Conservation (phyloP, 2,329 filamentous ascomycete genomes). For the Botrytis medusae region DNA sequence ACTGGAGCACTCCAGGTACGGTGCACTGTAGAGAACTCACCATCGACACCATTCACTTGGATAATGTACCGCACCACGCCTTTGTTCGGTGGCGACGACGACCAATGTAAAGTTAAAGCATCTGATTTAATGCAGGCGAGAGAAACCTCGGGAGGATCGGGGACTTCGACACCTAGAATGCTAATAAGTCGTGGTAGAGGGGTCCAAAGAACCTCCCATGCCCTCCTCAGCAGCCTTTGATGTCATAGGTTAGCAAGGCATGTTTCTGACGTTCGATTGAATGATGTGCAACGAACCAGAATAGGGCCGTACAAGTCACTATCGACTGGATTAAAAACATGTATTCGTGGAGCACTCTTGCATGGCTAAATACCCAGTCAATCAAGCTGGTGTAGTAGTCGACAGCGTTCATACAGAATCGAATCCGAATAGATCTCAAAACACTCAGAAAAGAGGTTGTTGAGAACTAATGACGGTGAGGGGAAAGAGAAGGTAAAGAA, state of each 20-base stretch:
- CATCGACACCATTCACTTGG: slow-evolving; percentile 89
- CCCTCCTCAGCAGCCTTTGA: slow-evolving; percentile 76
- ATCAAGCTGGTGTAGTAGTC: slow-evolving; percentile 37
- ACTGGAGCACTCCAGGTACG: neutral
- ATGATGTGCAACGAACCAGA: slow-evolving; percentile 33
- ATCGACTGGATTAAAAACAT: slow-evolving; percentile 40
- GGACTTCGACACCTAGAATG: slow-evolving; percentile 91
- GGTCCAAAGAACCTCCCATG: slow-evolving; percentile 85
- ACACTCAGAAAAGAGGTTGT: slow-evolving; percentile 22
- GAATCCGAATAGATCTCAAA: slow-evolving; percentile 22
- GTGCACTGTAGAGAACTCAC: slow-evolving; percentile 49
- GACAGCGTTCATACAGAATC: slow-evolving; percentile 40
- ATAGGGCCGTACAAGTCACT: slow-evolving; percentile 38
- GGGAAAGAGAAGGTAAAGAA: no score
- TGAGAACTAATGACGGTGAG: slow-evolving; percentile 2
- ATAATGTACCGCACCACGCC: slow-evolving; percentile 80
- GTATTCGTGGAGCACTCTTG: slow-evolving; percentile 33
- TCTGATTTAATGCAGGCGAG: slow-evolving; percentile 86
- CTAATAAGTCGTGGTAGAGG: slow-evolving; percentile 88
- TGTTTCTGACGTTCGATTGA: neutral
- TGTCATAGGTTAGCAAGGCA: slow-evolving; percentile 26
- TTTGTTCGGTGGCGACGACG: slow-evolving; percentile 63
- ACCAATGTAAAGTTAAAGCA: slow-evolving; percentile 89
- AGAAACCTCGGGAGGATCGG: slow-evolving; percentile 83
- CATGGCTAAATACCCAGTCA: slow-evolving; percentile 40